Evolutionary conservation across 805 yeast genomes (phyloP).

Genomic region (Komagataella pseudopastoris): DNA sequence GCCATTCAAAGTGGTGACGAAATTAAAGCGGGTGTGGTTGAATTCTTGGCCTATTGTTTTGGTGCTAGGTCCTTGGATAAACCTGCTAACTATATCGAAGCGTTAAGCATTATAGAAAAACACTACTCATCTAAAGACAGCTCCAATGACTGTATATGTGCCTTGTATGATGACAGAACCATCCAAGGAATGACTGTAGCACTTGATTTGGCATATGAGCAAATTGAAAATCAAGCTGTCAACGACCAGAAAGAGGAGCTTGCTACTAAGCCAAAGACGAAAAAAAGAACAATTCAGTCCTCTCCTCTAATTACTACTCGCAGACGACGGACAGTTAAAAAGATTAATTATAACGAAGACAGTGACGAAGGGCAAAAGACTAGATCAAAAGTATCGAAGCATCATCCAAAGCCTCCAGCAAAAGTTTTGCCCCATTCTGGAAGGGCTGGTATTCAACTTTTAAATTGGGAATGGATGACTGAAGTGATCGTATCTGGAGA

Average conservation of each 20-base stretch:
- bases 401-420: neutral
- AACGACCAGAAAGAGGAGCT: neutral
- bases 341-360: neutral
- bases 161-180: neutral
- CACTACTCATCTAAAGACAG: neutral
- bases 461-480: neutral
- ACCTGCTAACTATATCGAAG: neutral
- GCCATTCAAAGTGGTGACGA: neutral
- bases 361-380: neutral
- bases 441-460: neutral
- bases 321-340: neutral
- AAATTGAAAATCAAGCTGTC: neutral
- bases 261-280: neutral
- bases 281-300: neutral
- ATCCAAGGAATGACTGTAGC: neutral
- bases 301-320: neutral
- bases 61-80: neutral
- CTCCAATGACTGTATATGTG: neutral
- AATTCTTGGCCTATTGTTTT: constrained; percentile 1
- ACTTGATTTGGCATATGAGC: neutral
- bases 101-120: neutral
- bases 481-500: neutral
- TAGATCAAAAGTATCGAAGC: neutral
- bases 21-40: neutral
- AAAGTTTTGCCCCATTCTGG: neutral